phyloP scores from a whole-genome alignment of 1,139 yeast species.

The Tardiomyces depauwii region DNA sequence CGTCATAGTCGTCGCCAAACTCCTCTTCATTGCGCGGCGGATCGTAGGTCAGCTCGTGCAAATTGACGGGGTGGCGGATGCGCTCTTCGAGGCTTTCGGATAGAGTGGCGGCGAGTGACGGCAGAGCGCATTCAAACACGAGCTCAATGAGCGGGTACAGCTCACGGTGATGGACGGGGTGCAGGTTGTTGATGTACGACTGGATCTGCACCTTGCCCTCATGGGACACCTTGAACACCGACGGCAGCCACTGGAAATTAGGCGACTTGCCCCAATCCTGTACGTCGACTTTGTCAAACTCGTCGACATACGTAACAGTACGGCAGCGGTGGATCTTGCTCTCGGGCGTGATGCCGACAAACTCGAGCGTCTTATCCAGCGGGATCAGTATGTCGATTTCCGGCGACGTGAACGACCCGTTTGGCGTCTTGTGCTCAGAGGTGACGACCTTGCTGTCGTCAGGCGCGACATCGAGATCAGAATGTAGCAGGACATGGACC shows the following conservation, averaged over 20 bases:
- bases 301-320: neutral
- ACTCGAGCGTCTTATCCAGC: neutral
- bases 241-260: conserved; percentile 16
- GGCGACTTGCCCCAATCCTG: neutral
- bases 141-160: conserved; percentile 25
- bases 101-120: conserved; percentile 26
- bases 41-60: neutral
- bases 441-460: neutral
- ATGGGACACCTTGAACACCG: conserved; percentile 9
- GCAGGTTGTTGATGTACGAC: conserved; percentile 34
- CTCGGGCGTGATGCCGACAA: neutral
- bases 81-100: conserved; percentile 3
- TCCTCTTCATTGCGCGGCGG: neutral
- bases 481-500: no score
- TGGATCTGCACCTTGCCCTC: conserved; percentile 13
- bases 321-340: neutral
- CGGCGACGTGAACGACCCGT: neutral
- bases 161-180: conserved; percentile 21
- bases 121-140: conserved; percentile 24
- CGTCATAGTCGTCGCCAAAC: neutral
- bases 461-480: neutral
- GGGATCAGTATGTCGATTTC: neutral
- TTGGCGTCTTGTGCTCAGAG: no score
- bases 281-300: neutral
- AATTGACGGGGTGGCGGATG: neutral